These are phyloP conservation scores for Vitis hybrid DNA, from an alignment of 177 flowering plant genomes.

Conservation along the genomic window DNA sequence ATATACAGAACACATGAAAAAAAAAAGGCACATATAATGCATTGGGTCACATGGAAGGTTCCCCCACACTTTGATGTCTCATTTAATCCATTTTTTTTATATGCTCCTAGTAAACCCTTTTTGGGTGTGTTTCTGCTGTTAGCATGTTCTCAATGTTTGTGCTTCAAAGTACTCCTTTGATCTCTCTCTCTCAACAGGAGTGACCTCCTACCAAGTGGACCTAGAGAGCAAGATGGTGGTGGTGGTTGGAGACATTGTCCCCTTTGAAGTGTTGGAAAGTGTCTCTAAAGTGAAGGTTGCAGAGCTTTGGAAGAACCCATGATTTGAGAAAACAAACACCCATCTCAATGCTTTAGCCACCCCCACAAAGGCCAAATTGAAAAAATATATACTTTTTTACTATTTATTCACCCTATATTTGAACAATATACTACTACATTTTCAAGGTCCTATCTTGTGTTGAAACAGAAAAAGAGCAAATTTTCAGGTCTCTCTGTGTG, in stretches of 20 bases:
- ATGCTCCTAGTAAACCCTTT: too few species aligned
- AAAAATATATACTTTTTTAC: neutral
- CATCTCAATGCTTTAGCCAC: neutral
- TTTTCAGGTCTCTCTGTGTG: too few species aligned
- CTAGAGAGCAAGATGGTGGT: slow-evolving; percentile 85
- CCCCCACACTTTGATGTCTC: too few species aligned
- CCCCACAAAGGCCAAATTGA: neutral
- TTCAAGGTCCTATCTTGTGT: too few species aligned
- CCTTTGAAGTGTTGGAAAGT: slow-evolving; percentile 82
- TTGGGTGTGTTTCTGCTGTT: neutral
- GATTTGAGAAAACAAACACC: neutral
- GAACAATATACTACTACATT: too few species aligned
- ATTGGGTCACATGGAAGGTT: too few species aligned
- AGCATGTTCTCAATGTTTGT: neutral
- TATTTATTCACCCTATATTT: too few species aligned
- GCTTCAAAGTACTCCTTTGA: neutral
- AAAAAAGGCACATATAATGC: too few species aligned
- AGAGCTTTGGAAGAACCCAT: slow-evolving; percentile 56
- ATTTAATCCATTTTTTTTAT: too few species aligned
- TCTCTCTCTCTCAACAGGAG: slow-evolving; percentile 47
- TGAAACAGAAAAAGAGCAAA: too few species aligned
- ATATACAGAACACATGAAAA: too few species aligned
- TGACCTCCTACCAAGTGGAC: slow-evolving; percentile 76
- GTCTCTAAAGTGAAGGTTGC: slow-evolving; percentile 77
- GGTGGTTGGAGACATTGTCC: slow-evolving; percentile 75